phyloP scores from a whole-genome alignment of 1,284 basidiomycete genomes.

The Coniophora puteana region DNA sequence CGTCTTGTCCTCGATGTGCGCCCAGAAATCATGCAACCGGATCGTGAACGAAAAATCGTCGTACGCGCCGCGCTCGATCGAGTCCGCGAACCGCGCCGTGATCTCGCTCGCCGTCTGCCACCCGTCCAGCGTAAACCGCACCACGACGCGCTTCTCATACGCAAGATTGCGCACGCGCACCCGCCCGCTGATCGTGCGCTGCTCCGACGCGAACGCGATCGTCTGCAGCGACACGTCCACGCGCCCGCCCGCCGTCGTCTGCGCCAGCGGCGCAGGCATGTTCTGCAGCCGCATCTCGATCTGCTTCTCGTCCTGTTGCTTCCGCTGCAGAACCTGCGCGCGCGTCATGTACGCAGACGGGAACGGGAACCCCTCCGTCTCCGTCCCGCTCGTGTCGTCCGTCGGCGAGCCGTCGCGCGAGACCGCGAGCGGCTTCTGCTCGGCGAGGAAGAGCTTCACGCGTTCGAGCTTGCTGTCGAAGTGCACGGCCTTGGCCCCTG shows the following conservation, averaged over 20 bases:
- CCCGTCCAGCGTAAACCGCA: constrained; percentile 90
- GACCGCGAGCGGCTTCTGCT: constrained; percentile 92
- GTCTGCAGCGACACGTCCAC: constrained; percentile 54
- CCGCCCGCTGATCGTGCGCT: constrained; percentile 57
- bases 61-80: constrained; percentile 50
- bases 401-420: constrained; percentile 88
- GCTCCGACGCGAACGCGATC: constrained; percentile 59
- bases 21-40: constrained; percentile 58
- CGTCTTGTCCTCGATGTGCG: constrained; percentile 82
- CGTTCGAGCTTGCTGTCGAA: constrained; percentile 91
- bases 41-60: constrained; percentile 74
- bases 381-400: constrained; percentile 73
- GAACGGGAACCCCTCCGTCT: constrained; percentile 67
- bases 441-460: constrained; percentile 90
- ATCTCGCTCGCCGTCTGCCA: constrained; percentile 98
- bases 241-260: too few relatives aligned
- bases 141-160: constrained; percentile 85
- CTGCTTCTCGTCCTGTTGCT: constrained; percentile 22
- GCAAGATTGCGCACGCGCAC: constrained; percentile 84
- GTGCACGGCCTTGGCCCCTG: constrained; percentile 80
- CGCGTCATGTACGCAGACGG: constrained; percentile 54
- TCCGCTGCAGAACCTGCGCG: constrained; percentile 25
- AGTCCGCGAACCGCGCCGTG: constrained; percentile 72
- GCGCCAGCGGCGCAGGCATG: constrained; percentile 39
- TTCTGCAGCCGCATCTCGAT: constrained; percentile 54